A percentile compares a stretch with the other conserved stretches of the same genome.
These are phyloP conservation scores for Nicotiana obtusifolia DNA, from an alignment of 257 asterid genomes.

Conservation along the genomic window DNA sequence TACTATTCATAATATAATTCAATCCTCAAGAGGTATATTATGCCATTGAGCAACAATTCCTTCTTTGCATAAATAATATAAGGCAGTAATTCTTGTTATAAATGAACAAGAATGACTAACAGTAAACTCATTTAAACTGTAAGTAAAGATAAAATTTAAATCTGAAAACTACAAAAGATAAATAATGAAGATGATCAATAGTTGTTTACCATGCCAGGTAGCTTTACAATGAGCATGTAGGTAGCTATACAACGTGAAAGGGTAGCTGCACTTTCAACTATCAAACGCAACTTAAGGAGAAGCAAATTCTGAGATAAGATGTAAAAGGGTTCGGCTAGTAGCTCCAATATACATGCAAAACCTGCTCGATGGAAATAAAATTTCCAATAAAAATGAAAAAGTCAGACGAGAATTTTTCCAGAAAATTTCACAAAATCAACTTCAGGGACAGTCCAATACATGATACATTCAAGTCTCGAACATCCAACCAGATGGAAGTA, in stretches of 20 bases:
- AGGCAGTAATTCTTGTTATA: background rate
- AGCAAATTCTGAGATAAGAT: constrained; percentile 83
- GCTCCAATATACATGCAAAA: constrained; percentile 85
- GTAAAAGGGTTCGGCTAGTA: constrained; percentile 88
- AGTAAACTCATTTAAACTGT: background rate
- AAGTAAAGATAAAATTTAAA: background rate
- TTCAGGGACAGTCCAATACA: background rate
- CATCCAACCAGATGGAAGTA: background rate
- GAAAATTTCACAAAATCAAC: background rate
- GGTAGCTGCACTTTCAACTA: constrained; percentile 78
- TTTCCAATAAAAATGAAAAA: background rate
- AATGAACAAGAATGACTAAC: background rate
- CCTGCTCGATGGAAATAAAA: constrained; percentile 36
- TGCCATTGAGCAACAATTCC: background rate
- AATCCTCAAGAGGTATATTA: background rate
- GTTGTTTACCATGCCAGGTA: constrained; percentile 46
- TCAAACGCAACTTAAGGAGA: constrained; percentile 79
- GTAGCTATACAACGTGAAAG: constrained; percentile 70
- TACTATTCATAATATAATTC: background rate
- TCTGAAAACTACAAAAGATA: background rate
- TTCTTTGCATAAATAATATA: background rate
- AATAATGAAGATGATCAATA: background rate
- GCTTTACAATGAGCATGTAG: constrained; percentile 69
- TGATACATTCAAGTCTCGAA: background rate
- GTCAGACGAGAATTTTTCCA: background rate